Evolutionary conservation across 352 stramenopile genomes (phyloP).

Genomic region (Pelagophyceae sp.): DNA sequence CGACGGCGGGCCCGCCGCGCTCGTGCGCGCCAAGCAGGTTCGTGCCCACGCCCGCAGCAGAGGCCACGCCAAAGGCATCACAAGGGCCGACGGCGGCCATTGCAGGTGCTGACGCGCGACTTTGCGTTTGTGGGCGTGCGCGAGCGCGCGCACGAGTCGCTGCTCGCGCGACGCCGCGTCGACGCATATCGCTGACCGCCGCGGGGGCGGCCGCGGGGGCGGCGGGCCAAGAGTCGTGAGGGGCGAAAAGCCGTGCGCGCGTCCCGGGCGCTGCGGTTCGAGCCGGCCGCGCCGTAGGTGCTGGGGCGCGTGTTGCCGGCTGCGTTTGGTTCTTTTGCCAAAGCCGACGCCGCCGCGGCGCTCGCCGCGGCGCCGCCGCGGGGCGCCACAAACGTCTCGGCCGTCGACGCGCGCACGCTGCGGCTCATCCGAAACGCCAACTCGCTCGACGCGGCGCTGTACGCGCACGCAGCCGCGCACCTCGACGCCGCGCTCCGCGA

Average conservation of each 20-base stretch:
- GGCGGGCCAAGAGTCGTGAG: neutral
- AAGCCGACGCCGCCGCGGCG: neutral
- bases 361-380: neutral
- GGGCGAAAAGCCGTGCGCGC: too few relatives aligned
- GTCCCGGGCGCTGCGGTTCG: too few relatives aligned
- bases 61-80: too few relatives aligned
- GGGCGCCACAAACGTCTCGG: neutral
- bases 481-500: neutral
- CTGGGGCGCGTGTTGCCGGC: too few relatives aligned
- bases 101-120: neutral
- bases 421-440: slow-evolving; percentile 7
- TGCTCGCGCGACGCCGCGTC: neutral
- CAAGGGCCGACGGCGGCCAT: neutral
- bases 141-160: neutral
- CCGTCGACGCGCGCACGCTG: neutral
- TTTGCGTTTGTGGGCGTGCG: neutral
- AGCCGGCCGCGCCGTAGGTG: too few relatives aligned
- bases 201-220: too few relatives aligned
- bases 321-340: neutral
- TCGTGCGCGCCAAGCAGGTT: slow-evolving; percentile 9
- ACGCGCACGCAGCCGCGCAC: neutral
- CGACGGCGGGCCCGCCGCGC: neutral
- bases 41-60: too few relatives aligned
- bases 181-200: neutral
- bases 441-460: neutral